These are phyloP conservation scores for Saccharomycopsis microspora DNA, from an alignment of 805 yeast species.

Conservation along the genomic window DNA sequence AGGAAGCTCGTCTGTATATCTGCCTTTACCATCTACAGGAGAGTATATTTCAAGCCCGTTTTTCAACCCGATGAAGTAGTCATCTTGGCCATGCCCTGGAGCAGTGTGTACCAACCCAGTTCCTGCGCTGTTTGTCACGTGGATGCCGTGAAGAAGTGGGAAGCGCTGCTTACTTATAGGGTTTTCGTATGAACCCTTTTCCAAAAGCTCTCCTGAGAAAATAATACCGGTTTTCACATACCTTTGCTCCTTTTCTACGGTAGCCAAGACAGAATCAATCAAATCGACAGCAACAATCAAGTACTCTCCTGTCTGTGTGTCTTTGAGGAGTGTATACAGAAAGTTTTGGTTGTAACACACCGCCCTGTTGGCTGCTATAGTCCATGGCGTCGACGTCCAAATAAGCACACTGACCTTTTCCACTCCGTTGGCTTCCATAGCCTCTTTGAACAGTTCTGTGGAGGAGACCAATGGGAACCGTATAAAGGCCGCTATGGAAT, in stretches of 20 bases:
- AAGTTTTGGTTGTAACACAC: conserved; percentile 56
- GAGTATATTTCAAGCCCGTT: conserved; percentile 52
- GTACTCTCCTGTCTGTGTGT: conserved; percentile 25
- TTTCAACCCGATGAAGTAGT: conserved; percentile 57
- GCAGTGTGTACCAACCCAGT: conserved; percentile 96
- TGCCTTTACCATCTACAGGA: conserved; percentile 71
- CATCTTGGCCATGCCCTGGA: conserved; percentile 97
- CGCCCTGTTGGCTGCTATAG: conserved; percentile 79
- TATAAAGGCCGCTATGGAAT: conserved; percentile 56
- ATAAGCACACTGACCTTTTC: conserved; percentile 34
- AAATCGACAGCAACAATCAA: conserved; percentile 50
- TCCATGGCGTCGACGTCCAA: conserved; percentile 99
- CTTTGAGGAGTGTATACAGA: conserved; percentile 40
- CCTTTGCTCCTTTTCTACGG: conserved; percentile 20
- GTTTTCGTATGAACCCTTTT: conserved; percentile 38
- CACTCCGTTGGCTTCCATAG: neutral
- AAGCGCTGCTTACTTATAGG: conserved; percentile 32
- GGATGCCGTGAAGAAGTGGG: conserved; percentile 69
- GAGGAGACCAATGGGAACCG: conserved; percentile 39
- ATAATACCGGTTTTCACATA: conserved; percentile 18
- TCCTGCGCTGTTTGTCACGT: conserved; percentile 74
- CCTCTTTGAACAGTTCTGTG: neutral
- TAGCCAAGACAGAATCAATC: conserved; percentile 25
- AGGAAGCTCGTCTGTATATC: conserved; percentile 44
- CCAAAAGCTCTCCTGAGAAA: conserved; percentile 32